Evolutionary conservation across 306 rosid species (phyloP).

Genomic region (Parietaria judaica): DNA sequence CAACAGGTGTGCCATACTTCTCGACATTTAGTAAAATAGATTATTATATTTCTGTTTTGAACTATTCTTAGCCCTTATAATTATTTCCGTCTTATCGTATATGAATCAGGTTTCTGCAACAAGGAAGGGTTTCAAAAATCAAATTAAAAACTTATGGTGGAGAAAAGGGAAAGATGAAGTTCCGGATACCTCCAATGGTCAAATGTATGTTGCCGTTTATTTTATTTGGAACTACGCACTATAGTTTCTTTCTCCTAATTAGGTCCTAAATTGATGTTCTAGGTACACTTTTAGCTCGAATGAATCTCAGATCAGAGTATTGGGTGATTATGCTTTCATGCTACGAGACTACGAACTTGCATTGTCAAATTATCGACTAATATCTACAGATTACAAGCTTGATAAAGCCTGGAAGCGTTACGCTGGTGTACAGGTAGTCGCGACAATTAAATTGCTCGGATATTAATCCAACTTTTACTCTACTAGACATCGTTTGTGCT

Average conservation of each 20-base stretch:
- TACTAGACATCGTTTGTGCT: background rate
- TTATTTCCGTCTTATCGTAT: constrained; percentile 18
- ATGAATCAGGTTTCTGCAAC: constrained; percentile 74
- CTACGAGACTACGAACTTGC: constrained; percentile 96
- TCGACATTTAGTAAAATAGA: too few species aligned
- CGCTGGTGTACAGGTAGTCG: constrained; percentile 92
- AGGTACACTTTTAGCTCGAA: constrained; percentile 89
- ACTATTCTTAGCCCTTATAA: constrained; percentile 6
- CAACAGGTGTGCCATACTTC: constrained; percentile 55
- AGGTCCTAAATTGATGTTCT: constrained; percentile 29
- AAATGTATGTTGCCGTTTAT: constrained; percentile 44
- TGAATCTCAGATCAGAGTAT: constrained; percentile 91
- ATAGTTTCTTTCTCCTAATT: constrained; percentile 28
- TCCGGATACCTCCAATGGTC: constrained; percentile 65
- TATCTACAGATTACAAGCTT: constrained; percentile 96
- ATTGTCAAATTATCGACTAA: constrained; percentile 83
- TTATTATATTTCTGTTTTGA: background rate
- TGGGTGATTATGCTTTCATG: constrained; percentile 99
- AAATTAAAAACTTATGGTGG: constrained; percentile 97
- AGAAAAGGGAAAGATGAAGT: constrained; percentile 95
- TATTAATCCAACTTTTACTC: too few species aligned
- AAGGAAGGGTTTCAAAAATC: constrained; percentile 89
- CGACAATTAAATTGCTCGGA: background rate
- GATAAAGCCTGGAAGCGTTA: constrained; percentile 99
- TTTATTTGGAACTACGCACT: constrained; percentile 9